phyloP scores from a whole-genome alignment of 2,329 filamentous ascomycete genomes.

The Fusarium napiforme region DNA sequence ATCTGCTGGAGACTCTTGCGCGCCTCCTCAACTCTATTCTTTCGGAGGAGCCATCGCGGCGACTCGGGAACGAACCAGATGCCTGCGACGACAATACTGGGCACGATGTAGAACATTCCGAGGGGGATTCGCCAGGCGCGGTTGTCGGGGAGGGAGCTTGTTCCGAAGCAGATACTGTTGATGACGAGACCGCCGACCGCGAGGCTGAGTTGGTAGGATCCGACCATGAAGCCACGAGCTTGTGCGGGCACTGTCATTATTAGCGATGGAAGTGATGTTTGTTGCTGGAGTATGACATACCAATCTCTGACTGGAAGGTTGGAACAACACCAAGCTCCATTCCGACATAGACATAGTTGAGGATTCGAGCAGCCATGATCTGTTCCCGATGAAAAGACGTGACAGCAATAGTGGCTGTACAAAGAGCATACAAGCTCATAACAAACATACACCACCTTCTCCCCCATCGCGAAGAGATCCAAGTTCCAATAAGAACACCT shows the following conservation, averaged over 20 bases:
- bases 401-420: slow-evolving; percentile 34
- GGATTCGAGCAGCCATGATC: slow-evolving; percentile 38
- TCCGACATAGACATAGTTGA: slow-evolving; percentile 41
- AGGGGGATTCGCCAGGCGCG: slow-evolving; percentile 38
- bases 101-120: slow-evolving; percentile 40
- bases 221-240: slow-evolving; percentile 49
- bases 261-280: fast-evolving
- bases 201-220: slow-evolving; percentile 50
- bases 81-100: slow-evolving; percentile 8
- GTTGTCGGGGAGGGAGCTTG: slow-evolving; percentile 32
- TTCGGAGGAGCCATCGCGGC: slow-evolving; percentile 39
- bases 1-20: slow-evolving; percentile 15
- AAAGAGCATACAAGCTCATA: slow-evolving; percentile 51
- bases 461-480: slow-evolving; percentile 40
- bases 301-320: slow-evolving; percentile 50
- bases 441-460: slow-evolving; percentile 47
- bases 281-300: neutral
- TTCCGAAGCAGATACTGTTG: slow-evolving; percentile 38
- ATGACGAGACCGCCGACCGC: slow-evolving; percentile 43
- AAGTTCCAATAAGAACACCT: slow-evolving; percentile 41
- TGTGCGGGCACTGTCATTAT: slow-evolving; percentile 37
- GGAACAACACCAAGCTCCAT: slow-evolving; percentile 48
- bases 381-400: slow-evolving; percentile 31
- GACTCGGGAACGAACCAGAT: slow-evolving; percentile 44
- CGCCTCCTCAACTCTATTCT: slow-evolving; percentile 34